Evolutionary conservation across 768 basidiomycete genomes (phyloP), one percentile per base, ranked within the genome.

Genomic region (Ramaria rubella): DNA sequence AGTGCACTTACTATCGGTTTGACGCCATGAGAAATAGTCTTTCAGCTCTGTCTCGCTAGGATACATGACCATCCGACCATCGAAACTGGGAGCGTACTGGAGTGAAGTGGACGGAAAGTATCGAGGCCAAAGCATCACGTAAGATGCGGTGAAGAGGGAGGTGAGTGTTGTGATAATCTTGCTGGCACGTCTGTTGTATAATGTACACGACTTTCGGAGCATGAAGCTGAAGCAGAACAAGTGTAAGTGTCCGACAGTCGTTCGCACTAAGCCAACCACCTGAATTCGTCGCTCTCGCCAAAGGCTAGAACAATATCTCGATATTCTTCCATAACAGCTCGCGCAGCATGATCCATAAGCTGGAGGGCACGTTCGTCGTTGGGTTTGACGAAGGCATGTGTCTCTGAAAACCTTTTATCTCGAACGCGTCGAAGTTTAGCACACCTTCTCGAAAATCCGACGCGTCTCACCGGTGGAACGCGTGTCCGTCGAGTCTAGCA

Each of bases 261-360:
- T 38, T 2, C 3, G 26, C 26, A 23, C 44, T 33, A 40, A 36
- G n/a, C 26, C 48, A 52, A 43, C 29, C 57, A 87, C 94, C 94
- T 96, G 71, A 83, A 98, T 71, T 99, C 96, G 68, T 99, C 96
- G 19, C 94, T 96, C 73, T 99, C 90, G 1, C 96, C 96, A 67
- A 94, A 98, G 0, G 79, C 96, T 19, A 96, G 77, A 12, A 90
- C 74, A 57, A 96, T 81, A 66, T 96, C 94, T 33, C 81, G 79
- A 65, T 87, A 86, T 64, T 87, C 84, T 29, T 82, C 73, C 90
- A 99, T 90, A 42, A 94, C 76, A 46, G 79, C 75, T 61, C 74
- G 76, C 0, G 96, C 96, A 1, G 94, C 92, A 55, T 81, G 79
- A 66, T 99, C 94, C 94, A 98, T 97, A 43, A 99, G 80, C 59